These are phyloP conservation scores for Zygosaccharomyces siamensis DNA, from an alignment of 805 yeast genomes.

Conservation along the genomic window DNA sequence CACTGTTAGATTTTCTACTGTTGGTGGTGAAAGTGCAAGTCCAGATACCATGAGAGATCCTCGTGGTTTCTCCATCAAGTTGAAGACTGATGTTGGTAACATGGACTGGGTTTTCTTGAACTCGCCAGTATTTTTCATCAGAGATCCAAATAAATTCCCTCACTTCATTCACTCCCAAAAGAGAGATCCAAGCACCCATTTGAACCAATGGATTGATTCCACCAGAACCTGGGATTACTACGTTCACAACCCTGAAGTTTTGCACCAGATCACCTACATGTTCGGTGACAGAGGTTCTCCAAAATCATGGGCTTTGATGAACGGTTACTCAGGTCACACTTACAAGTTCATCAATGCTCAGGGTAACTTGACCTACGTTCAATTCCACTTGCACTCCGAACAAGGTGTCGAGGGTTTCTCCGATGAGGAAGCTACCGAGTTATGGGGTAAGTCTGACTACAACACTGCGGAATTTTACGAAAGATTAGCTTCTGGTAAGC, in stretches of 20 bases:
- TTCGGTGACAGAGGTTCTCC: slow-evolving; percentile 62
- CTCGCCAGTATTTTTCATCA: slow-evolving; percentile 78
- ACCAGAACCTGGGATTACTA: slow-evolving; percentile 55
- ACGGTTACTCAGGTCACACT: slow-evolving; percentile 63
- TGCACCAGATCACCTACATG: slow-evolving; percentile 54
- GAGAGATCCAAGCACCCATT: slow-evolving; percentile 59
- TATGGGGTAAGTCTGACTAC: slow-evolving; percentile 47
- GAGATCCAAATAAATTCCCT: slow-evolving; percentile 77
- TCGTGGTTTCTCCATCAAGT: slow-evolving; percentile 75
- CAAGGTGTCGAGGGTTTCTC: slow-evolving; percentile 45
- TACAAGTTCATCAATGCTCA: slow-evolving; percentile 51
- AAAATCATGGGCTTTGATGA: slow-evolving; percentile 48
- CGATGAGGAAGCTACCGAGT: slow-evolving; percentile 43
- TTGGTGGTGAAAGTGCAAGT: slow-evolving; percentile 79
- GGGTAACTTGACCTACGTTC: slow-evolving; percentile 50
- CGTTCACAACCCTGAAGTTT: slow-evolving; percentile 49
- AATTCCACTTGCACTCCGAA: slow-evolving; percentile 49
- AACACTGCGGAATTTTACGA: slow-evolving; percentile 40
- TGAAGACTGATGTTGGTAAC: slow-evolving; percentile 81
- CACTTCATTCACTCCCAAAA: slow-evolving; percentile 86
- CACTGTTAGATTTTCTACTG: slow-evolving; percentile 61
- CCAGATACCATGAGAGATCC: slow-evolving; percentile 86
- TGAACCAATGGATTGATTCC: slow-evolving; percentile 43
- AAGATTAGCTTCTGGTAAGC: slow-evolving; percentile 44
- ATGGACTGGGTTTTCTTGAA: slow-evolving; percentile 82